Percentiles rank a stretch among this genome's conserved stretches.
Conservation (phyloP, 202 grass and related monocot genomes). For the Zoysia matrella region DNA sequence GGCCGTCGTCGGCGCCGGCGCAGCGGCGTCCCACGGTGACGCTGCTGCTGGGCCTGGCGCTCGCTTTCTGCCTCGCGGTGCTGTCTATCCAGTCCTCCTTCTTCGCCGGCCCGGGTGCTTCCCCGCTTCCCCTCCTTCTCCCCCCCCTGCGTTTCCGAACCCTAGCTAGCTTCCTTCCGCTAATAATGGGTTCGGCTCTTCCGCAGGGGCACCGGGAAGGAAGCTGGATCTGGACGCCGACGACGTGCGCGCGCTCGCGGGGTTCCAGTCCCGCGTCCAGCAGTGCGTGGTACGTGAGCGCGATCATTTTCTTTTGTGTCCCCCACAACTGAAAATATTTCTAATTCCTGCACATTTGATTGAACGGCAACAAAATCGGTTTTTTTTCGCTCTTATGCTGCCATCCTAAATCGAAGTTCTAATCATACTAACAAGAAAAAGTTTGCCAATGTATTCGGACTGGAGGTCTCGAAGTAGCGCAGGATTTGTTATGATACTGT, state of each 20-base stretch:
- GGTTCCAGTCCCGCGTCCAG: conserved; percentile 71
- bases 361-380: no score
- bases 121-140: neutral
- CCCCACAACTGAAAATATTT: neutral
- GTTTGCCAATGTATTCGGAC: neutral
- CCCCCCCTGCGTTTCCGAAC: neutral
- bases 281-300: neutral
- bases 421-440: neutral
- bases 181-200: conserved; percentile 19
- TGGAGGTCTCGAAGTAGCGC: neutral
- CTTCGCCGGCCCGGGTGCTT: conserved; percentile 56
- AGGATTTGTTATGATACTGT: neutral
- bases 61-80: conserved; percentile 75
- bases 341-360: neutral
- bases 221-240: conserved; percentile 58
- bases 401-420: neutral
- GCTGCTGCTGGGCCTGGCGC: conserved; percentile 72
- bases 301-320: neutral
- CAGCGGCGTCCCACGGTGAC: conserved; percentile 52
- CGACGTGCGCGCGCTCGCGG: conserved; percentile 64
- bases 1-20: conserved; percentile 9
- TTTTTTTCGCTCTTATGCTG: neutral
- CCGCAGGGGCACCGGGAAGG: conserved; percentile 40
- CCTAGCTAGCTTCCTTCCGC: conserved; percentile 1
- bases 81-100: conserved; percentile 88